Percentiles rank a stretch among this genome's conserved stretches.
Conservation (phyloP, 805 yeast genomes). For the Metschnikowia continentalis region DNA sequence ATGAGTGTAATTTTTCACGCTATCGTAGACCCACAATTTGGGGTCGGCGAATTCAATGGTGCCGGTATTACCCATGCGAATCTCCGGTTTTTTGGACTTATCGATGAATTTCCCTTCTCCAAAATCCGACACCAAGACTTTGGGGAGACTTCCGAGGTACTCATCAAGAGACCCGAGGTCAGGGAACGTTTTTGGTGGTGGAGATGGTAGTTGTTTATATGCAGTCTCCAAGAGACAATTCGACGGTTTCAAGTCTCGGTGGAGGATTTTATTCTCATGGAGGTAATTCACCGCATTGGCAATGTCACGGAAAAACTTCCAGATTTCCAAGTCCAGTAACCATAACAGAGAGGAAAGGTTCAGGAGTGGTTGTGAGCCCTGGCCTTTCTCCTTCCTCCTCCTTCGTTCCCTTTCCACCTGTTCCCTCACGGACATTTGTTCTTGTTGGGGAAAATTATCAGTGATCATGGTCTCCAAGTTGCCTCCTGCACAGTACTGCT, state of each 20-base stretch:
- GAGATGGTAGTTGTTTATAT: conserved; percentile 15
- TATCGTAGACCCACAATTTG: conserved; percentile 49
- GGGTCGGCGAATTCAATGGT: conserved; percentile 89
- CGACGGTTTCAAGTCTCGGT: conserved; percentile 85
- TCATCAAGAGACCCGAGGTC: conserved; percentile 13
- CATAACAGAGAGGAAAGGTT: conserved; percentile 14
- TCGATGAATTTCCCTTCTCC: conserved; percentile 85
- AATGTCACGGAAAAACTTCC: conserved; percentile 63
- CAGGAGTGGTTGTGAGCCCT: not conserved
- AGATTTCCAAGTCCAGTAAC: conserved; percentile 59
- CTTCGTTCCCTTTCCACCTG: conserved; percentile 25
- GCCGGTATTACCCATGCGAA: conserved; percentile 80
- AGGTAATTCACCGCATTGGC: conserved; percentile 66
- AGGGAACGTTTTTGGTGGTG: not conserved
- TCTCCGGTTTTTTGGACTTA: conserved; percentile 24
- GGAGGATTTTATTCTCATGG: conserved; percentile 74
- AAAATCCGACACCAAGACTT: conserved; percentile 79
- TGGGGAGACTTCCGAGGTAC: conserved; percentile 44
- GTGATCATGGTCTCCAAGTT: conserved; percentile 63
- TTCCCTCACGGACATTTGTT: conserved; percentile 24
- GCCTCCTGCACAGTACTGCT: conserved; percentile 88
- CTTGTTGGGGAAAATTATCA: conserved; percentile 22
- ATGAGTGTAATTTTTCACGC: conserved; percentile 21
- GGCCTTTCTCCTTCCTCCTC: conserved; percentile 14
- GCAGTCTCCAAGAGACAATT: conserved; percentile 61